A percentile compares a stretch with the other conserved stretches of the same genome.
Conservation (phyloP, 75 land plant species). For the Cryptomeria japonica region DNA sequence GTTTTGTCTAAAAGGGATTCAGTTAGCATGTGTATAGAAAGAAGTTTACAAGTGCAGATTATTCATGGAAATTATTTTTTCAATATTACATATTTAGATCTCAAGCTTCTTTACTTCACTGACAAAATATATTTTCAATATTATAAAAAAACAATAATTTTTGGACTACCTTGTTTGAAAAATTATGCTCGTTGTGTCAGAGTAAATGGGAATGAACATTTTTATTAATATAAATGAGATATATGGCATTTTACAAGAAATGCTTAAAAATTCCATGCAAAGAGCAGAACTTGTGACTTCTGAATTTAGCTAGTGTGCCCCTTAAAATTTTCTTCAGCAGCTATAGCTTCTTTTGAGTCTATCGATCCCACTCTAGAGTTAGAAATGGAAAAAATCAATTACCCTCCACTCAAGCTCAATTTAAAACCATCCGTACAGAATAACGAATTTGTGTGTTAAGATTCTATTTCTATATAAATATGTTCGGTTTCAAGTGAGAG, state of each 20-base stretch:
- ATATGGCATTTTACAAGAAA: not conserved
- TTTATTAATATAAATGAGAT: not conserved
- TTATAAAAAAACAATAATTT: too few species aligned
- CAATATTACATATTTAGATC: not conserved
- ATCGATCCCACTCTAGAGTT: too few species aligned
- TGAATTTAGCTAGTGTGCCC: not conserved
- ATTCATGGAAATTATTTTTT: not conserved
- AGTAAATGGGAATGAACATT: not conserved
- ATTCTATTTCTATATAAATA: not conserved
- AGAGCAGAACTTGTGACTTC: not conserved
- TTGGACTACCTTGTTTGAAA: not conserved
- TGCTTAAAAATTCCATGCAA: not conserved
- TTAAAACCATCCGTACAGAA: too few species aligned
- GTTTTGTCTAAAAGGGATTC: not conserved
- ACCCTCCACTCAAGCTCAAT: too few species aligned
- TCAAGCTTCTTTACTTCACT: not conserved
- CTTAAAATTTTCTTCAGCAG: not conserved
- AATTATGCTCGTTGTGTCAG: not conserved
- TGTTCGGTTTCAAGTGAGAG: not conserved
- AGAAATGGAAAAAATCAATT: too few species aligned
- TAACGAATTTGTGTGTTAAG: too few species aligned
- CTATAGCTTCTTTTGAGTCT: too few species aligned
- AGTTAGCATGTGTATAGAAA: not conserved
- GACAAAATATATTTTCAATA: not conserved
- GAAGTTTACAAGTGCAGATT: not conserved